A percentile compares a stretch with the other conserved stretches of the same genome.
Conservation (phyloP, 148 eudicot genomes). For the Rhododendron henanense region DNA sequence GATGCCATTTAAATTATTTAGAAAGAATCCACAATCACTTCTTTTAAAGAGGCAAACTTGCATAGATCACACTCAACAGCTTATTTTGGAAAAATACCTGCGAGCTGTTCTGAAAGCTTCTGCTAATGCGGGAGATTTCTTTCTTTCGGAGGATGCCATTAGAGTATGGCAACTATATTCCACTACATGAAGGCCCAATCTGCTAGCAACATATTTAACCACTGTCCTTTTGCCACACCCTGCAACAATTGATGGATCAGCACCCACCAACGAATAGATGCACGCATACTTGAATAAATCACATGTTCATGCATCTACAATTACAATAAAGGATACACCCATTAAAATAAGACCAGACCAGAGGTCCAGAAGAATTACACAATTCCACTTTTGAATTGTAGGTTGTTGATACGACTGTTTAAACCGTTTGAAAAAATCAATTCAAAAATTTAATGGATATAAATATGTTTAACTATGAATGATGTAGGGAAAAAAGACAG, state of each 20-base stretch:
- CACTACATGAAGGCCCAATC: conserved; percentile 87
- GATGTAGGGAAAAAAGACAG: not conserved
- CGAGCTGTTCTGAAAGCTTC: conserved; percentile 79
- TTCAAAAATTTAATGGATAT: not conserved
- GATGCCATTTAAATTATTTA: conserved; percentile 7
- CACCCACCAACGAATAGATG: conserved; percentile 11
- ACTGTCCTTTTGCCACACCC: conserved; percentile 94
- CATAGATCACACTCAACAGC: not conserved
- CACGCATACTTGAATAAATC: conserved; percentile 1
- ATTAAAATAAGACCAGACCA: not conserved
- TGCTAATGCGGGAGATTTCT: conserved; percentile 54
- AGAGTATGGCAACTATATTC: conserved; percentile 81
- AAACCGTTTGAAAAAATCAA: not conserved
- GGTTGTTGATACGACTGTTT: not conserved
- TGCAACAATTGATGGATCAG: conserved; percentile 37
- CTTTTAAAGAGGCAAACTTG: not conserved
- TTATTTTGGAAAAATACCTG: conserved; percentile 39
- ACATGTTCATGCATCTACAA: not conserved
- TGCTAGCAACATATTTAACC: conserved; percentile 71
- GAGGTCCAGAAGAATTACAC: not conserved
- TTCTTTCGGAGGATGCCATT: conserved; percentile 72
- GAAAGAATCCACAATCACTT: not conserved
- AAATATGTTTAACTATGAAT: not conserved
- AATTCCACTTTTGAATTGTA: not conserved
- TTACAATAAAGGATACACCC: not conserved